Evolutionary conservation across 441 rosid species (phyloP).

Genomic region (Bruguiera hainesii): DNA sequence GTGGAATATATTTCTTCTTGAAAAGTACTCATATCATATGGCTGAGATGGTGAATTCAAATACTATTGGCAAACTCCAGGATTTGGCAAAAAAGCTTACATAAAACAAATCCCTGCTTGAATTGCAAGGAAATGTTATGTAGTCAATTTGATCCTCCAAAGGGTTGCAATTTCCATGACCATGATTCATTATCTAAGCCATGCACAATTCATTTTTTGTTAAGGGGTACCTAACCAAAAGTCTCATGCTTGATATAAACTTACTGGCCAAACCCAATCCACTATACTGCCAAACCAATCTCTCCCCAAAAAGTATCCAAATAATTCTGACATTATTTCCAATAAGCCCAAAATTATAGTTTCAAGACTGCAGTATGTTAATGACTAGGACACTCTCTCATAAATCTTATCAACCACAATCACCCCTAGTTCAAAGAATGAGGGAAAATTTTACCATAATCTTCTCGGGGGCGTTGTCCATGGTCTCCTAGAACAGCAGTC

Average conservation of each 20-base stretch:
- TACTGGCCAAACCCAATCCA: background rate
- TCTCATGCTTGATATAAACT: background rate
- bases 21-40: too few species aligned
- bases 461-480: constrained; percentile 87
- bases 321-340: background rate
- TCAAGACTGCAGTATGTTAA: background rate
- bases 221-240: background rate
- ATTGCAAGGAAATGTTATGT: background rate
- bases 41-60: background rate
- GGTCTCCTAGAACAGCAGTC: constrained; percentile 98
- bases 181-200: background rate
- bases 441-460: constrained; percentile 62
- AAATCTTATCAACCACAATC: background rate
- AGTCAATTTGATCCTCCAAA: background rate
- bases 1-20: background rate
- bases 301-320: background rate
- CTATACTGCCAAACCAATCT: background rate
- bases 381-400: background rate
- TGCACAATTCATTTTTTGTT: background rate
- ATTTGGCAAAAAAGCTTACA: background rate
- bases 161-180: background rate
- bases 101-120: too few species aligned
- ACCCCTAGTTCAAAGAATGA: constrained; percentile 7
- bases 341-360: background rate
- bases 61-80: background rate